These are phyloP conservation scores for Phytophthora pisi DNA, from an alignment of 352 stramenopile species.

Conservation along the genomic window DNA sequence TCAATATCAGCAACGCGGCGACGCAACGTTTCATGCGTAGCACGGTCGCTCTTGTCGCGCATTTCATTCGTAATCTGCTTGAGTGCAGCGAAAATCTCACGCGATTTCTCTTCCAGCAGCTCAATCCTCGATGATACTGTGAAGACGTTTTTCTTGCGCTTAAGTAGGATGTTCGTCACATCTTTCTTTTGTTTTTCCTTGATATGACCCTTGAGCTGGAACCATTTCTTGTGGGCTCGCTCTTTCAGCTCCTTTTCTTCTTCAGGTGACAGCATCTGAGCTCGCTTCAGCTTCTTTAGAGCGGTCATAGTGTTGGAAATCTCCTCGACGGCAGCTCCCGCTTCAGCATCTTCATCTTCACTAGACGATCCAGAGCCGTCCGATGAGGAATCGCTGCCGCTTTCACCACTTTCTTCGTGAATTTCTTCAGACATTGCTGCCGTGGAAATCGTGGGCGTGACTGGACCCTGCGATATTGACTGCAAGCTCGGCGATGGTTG, in stretches of 20 bases:
- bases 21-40: conserved; percentile 50
- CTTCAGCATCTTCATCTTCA: conserved; percentile 22
- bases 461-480: neutral
- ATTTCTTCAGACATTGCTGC: neutral
- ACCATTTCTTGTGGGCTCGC: conserved; percentile 71
- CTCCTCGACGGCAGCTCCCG: conserved; percentile 31
- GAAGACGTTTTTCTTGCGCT: conserved; percentile 84
- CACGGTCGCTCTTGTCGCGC: conserved; percentile 54
- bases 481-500: neutral
- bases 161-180: conserved; percentile 73
- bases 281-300: conserved; percentile 71
- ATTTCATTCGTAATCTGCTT: conserved; percentile 68
- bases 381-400: conserved; percentile 13
- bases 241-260: conserved; percentile 69
- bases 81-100: conserved; percentile 65
- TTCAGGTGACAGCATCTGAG: conserved; percentile 61
- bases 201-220: conserved; percentile 70
- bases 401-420: conserved; percentile 17
- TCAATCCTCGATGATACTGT: conserved; percentile 77
- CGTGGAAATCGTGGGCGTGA: neutral
- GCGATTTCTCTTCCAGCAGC: conserved; percentile 74
- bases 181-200: conserved; percentile 84
- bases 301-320: conserved; percentile 67
- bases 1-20: conserved; percentile 65
- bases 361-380: conserved; percentile 16